Evolutionary conservation across 257 asterid species (phyloP), one percentile per base, ranked within the genome.

Genomic region (Solanum pimpinellifolium): DNA sequence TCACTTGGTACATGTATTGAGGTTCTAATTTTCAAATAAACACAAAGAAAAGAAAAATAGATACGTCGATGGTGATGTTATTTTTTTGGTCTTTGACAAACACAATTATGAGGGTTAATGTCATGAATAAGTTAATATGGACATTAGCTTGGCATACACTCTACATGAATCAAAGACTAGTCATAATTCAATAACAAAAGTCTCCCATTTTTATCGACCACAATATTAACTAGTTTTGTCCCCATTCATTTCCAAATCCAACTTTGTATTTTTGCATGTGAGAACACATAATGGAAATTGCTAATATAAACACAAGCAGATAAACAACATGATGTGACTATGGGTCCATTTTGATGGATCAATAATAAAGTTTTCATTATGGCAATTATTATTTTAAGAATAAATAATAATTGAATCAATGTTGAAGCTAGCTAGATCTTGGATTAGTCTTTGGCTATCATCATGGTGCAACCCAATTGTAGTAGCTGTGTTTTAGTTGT

Each of bases 81-180:
- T 84, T 83, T 42, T 39, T 83, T 42, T 39, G 27, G 41, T 44
- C 27, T 18, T 84, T 84, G 87, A 66, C 10, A 25, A 60, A 66
- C 52, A 35, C 80, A 60, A 78, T 78, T 46, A 72, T 78, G 66
- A 46, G 84, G 41, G 66, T 46, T 78, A 78, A 46, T 46, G 41
- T 27, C 27, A 78, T 78, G 41, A 15, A 46, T 78, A 46, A 8
- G 41, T 78, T 44, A n/a, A 15, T 46, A 78, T 78, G 84, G 84
- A 27, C 84, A 78, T 78, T 91, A 90, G 89, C 95, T 92, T 91
- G 90, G 83, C 83, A 87, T 52, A 75, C 41, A 91, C 92, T 90
- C 93, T 46, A 78, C 66, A 87, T 89, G 87, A 86, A 83, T 85
- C 81, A 88, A 88, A 80, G 83, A 80, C 74, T 14, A 39, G 86